Evolutionary conservation across 2,329 filamentous ascomycete species (phyloP).

Genomic region (Talaromyces piceae): DNA sequence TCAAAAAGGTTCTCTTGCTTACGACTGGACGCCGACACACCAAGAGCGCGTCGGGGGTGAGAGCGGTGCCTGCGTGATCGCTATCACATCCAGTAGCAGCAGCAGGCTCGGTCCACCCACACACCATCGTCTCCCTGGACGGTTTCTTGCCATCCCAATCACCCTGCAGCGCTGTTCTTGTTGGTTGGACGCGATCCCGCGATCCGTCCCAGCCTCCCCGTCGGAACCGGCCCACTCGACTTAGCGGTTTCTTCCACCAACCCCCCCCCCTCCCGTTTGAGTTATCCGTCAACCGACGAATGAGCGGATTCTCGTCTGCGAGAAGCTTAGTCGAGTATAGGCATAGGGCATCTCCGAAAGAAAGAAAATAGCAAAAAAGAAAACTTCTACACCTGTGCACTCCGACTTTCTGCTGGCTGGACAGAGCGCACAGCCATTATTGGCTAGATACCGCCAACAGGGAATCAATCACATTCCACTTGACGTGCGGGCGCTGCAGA

Average conservation of each 20-base stretch:
- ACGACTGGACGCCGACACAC: not conserved
- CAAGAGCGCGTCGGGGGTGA: not conserved
- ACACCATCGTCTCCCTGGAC: slow-evolving; percentile 2
- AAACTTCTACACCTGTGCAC: not conserved
- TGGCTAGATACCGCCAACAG: slow-evolving; percentile 1
- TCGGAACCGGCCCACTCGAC: not conserved
- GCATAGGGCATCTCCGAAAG: not conserved
- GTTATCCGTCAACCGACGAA: not conserved
- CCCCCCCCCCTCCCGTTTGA: not conserved
- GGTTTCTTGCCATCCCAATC: not conserved
- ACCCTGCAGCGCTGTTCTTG: slow-evolving; percentile 4
- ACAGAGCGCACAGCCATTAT: not conserved
- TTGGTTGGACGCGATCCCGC: slow-evolving; percentile 10
- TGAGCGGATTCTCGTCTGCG: not conserved
- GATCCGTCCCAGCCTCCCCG: slow-evolving; percentile 7
- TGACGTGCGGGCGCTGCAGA: slow-evolving; percentile 4
- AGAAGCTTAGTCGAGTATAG: not conserved
- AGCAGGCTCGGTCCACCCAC: slow-evolving; percentile 9
- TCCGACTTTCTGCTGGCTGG: not conserved
- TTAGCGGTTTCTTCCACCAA: not conserved
- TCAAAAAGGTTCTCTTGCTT: not conserved
- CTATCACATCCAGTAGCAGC: slow-evolving; percentile 9
- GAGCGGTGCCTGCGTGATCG: slow-evolving; percentile 22
- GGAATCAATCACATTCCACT: slow-evolving; percentile 8
- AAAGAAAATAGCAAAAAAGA: too few species aligned